Evolutionary conservation across 2,329 filamentous ascomycete genomes (phyloP).

Genomic region (Xylariaceae sp.): DNA sequence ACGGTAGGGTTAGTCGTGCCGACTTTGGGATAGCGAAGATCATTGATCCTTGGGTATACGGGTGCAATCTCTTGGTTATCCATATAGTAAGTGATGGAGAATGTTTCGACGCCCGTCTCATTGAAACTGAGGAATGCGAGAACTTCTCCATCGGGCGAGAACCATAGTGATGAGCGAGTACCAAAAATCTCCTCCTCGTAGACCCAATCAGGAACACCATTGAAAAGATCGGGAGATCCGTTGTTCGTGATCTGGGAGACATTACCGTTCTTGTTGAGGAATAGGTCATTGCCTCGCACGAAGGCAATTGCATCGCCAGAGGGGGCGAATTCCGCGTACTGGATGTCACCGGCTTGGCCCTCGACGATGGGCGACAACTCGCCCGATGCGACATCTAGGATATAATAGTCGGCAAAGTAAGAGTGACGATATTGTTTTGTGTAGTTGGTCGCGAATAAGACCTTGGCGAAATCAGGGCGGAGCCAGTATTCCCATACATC

Average conservation of each 20-base stretch:
- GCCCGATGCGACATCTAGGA: constrained; percentile 60
- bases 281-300: constrained; percentile 65
- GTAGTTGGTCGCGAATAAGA: constrained; percentile 63
- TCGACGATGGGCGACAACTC: constrained; percentile 53
- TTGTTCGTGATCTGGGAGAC: constrained; percentile 57
- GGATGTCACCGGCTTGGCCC: constrained; percentile 62
- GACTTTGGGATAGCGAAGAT: constrained; percentile 67
- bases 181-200: constrained; percentile 60
- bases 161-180: constrained; percentile 52
- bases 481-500: constrained; percentile 60
- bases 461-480: constrained; percentile 54
- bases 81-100: constrained; percentile 66
- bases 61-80: constrained; percentile 54
- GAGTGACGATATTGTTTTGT: constrained; percentile 69
- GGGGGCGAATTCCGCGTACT: constrained; percentile 63
- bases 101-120: constrained; percentile 66
- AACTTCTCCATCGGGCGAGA: constrained; percentile 53
- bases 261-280: constrained; percentile 53
- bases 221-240: constrained; percentile 61
- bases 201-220: constrained; percentile 64
- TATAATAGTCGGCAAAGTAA: constrained; percentile 64
- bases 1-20: constrained; percentile 65
- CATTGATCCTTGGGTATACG: constrained; percentile 59
- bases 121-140: constrained; percentile 57
- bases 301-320: constrained; percentile 60